phyloP scores from a whole-genome alignment of 2,329 filamentous ascomycete genomes.

The Aureobasidium lini region DNA sequence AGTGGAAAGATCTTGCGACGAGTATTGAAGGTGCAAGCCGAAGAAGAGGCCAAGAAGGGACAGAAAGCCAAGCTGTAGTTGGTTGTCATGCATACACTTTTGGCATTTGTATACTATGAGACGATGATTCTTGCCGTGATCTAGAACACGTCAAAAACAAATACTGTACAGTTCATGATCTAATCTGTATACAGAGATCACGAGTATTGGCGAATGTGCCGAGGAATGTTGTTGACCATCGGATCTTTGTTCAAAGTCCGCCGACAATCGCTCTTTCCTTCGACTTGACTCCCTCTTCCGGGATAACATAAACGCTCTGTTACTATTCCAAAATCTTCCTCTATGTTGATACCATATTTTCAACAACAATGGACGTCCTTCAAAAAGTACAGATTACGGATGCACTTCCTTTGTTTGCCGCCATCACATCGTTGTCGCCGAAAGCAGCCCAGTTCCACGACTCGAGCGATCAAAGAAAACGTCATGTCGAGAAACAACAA shows the following conservation, averaged over 20 bases:
- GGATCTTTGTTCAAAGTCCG: neutral
- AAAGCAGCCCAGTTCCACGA: neutral
- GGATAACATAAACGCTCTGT: too few species aligned
- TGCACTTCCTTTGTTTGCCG: neutral
- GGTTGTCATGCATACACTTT: neutral
- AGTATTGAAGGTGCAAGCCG: constrained; percentile 36
- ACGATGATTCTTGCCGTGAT: too few species aligned
- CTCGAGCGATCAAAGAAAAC: neutral
- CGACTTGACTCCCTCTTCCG: neutral
- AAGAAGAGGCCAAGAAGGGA: constrained; percentile 31
- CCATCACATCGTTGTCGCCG: neutral
- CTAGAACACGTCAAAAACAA: too few species aligned
- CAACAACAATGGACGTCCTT: neutral
- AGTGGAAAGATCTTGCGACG: constrained; percentile 42
- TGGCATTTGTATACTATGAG: neutral
- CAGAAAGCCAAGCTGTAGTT: constrained; percentile 34
- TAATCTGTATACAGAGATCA: neutral
- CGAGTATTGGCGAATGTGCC: neutral
- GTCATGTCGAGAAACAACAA: neutral
- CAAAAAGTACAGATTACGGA: neutral
- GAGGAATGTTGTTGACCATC: neutral
- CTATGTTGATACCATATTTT: neutral
- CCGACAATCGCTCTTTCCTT: neutral
- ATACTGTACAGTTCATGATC: neutral
- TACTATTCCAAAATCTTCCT: too few species aligned